Conservation (phyloP, 768 basidiomycete genomes). For the Piloderma croceum region DNA sequence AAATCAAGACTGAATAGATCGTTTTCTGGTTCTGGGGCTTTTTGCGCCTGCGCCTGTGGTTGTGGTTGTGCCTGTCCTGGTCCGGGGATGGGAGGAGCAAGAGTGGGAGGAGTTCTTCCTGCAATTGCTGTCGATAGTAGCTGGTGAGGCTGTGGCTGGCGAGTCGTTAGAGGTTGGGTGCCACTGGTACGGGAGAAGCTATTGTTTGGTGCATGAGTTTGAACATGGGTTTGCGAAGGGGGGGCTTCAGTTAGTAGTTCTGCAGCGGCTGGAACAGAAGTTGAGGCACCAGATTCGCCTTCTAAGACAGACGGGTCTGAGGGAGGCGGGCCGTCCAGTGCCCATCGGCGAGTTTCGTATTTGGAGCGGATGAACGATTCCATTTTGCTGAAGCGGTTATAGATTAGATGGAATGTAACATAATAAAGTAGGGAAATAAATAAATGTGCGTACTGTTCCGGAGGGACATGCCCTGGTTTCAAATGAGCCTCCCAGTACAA, state of each 20-base stretch:
- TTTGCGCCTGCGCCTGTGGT: slow-evolving; percentile 25
- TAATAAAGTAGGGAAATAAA: slow-evolving; percentile 1
- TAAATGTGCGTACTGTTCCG: slow-evolving; percentile 75
- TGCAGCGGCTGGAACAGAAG: slow-evolving; percentile 20
- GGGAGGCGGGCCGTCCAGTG: slow-evolving; percentile 82
- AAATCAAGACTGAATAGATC: slow-evolving; percentile 87
- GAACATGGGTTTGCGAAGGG: slow-evolving; percentile 20
- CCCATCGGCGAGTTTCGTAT: slow-evolving; percentile 93
- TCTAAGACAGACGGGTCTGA: slow-evolving; percentile 77
- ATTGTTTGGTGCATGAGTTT: slow-evolving; percentile 25
- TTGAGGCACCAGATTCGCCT: slow-evolving; percentile 23
- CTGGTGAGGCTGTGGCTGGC: slow-evolving; percentile 50
- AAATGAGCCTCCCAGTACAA: slow-evolving; percentile 97
- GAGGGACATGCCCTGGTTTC: slow-evolving; percentile 84
- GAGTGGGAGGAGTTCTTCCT: slow-evolving; percentile 12
- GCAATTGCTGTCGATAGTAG: slow-evolving; percentile 40
- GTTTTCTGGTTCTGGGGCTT: slow-evolving; percentile 37
- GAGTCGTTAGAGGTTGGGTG: slow-evolving; percentile 23
- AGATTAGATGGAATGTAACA: neutral
- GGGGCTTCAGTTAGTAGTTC: slow-evolving; percentile 24
- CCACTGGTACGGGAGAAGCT: slow-evolving; percentile 25
- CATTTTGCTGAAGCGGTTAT: slow-evolving; percentile 84
- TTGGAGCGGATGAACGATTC: slow-evolving; percentile 96
- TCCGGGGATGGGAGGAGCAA: slow-evolving; percentile 10
- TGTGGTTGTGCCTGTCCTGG: slow-evolving; percentile 16